Conservation (phyloP, 2,329 filamentous ascomycete genomes). For the Ophiostoma piceae region DNA sequence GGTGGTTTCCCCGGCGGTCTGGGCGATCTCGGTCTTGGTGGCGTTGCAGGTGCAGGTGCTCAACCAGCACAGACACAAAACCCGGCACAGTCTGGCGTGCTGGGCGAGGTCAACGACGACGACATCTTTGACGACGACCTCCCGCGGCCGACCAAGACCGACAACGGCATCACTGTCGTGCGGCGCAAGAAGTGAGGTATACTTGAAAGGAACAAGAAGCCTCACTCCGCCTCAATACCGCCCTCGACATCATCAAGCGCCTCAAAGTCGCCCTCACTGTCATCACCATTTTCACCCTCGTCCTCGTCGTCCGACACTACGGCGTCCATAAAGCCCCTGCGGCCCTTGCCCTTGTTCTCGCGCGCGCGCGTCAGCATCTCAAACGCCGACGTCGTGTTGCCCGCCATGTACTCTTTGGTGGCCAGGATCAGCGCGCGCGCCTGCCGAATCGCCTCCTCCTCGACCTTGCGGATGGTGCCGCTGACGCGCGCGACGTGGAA, state of each 20-base stretch:
- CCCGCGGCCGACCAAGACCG: constrained; percentile 19
- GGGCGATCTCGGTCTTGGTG: not conserved
- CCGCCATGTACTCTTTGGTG: constrained; percentile 50
- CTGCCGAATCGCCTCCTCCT: constrained; percentile 79
- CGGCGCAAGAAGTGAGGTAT: constrained; percentile 49
- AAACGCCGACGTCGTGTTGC: constrained; percentile 33
- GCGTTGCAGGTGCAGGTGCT: not conserved
- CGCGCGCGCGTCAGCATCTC: constrained; percentile 31
- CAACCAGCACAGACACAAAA: constrained; percentile 18
- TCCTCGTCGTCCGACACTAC: constrained; percentile 45
- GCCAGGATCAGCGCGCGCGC: constrained; percentile 67
- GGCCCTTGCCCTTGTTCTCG: constrained; percentile 25
- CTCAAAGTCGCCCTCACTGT: not conserved
- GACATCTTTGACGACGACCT: constrained; percentile 27
- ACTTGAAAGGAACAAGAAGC: too few relatives aligned
- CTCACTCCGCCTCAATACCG: constrained; percentile 26
- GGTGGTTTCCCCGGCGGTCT: constrained; percentile 32
- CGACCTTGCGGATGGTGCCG: constrained; percentile 86
- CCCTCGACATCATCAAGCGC: constrained; percentile 32
- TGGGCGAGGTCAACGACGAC: constrained; percentile 41
- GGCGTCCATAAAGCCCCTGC: constrained; percentile 40
- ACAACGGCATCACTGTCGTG: constrained; percentile 64
- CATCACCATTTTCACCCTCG: constrained; percentile 39
- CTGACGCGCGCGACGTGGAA: constrained; percentile 82
- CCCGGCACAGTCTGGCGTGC: constrained; percentile 31